Evolutionary conservation across 2,329 filamentous ascomycete genomes (phyloP).

Genomic region (Acephala macrosclerotiorum): DNA sequence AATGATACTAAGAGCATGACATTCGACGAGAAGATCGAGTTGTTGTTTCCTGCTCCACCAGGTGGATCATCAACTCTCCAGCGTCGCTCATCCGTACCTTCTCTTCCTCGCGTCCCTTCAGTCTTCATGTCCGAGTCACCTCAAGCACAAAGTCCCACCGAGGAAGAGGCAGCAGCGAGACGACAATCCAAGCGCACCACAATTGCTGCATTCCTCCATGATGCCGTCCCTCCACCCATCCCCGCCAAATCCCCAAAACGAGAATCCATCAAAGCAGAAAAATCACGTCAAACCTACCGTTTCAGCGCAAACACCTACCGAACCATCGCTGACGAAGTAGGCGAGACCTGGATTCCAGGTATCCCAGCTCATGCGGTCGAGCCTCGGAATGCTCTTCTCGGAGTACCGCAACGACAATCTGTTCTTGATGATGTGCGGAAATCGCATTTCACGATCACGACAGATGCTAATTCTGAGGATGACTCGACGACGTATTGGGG

Average conservation of each 20-base stretch:
- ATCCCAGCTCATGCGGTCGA: constrained; percentile 32
- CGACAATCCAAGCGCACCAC: constrained; percentile 40
- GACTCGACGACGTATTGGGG: constrained; percentile 56
- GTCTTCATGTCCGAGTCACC: constrained; percentile 33
- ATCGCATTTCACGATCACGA: constrained; percentile 45
- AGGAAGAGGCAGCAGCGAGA: constrained; percentile 37
- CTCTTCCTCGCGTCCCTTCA: constrained; percentile 48
- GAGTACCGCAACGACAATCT: constrained; percentile 20
- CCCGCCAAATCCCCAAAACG: constrained; percentile 14
- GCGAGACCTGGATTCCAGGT: constrained; percentile 50
- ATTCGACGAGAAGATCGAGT: constrained; percentile 62
- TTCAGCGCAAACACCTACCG: constrained; percentile 45
- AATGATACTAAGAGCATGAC: constrained; percentile 66
- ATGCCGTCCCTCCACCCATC: constrained; percentile 14
- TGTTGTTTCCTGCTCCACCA: constrained; percentile 54
- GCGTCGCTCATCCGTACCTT: constrained; percentile 53
- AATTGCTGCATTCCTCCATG: constrained; percentile 34
- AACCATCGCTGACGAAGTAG: constrained; percentile 46
- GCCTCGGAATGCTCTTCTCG: constrained; percentile 20
- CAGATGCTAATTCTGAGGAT: constrained; percentile 45
- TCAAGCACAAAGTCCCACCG: constrained; percentile 30
- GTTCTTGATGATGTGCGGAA: constrained; percentile 44
- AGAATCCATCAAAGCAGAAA: constrained; percentile 6
- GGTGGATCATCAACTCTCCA: constrained; percentile 37
- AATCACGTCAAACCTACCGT: constrained; percentile 31